A percentile compares a stretch with the other conserved stretches of the same genome.
Evolutionary conservation across 2,329 filamentous ascomycete genomes (phyloP).

Genomic region (Fonsecaea pedrosoi): DNA sequence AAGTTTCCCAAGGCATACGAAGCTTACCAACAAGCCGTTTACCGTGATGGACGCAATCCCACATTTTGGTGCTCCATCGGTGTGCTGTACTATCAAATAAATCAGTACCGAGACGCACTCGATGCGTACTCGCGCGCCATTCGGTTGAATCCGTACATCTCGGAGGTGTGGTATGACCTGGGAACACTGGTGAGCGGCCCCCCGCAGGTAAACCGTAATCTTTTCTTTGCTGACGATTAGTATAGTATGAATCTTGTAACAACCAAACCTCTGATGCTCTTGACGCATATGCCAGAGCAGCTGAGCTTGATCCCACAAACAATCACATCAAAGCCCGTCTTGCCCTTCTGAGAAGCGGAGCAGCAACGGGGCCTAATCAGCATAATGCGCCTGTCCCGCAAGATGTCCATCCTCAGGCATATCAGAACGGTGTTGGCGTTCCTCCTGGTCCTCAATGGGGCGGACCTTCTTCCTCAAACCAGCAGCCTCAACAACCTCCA

Average conservation of each 20-base stretch:
- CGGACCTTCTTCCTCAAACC: constrained; percentile 63
- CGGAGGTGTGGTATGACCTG: constrained; percentile 98
- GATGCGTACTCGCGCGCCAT: constrained; percentile 98
- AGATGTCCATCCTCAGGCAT: constrained; percentile 94
- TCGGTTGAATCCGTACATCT: constrained; percentile 95
- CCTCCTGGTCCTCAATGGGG: constrained; percentile 91
- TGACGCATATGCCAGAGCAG: constrained; percentile 92
- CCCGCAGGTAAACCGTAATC: neutral
- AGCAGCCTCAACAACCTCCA: constrained; percentile 50
- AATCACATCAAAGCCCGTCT: constrained; percentile 95
- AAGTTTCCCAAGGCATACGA: constrained; percentile 99
- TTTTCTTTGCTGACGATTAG: constrained; percentile 43
- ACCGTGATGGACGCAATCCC: constrained; percentile 94
- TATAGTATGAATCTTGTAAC: constrained; percentile 95
- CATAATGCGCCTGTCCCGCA: constrained; percentile 85
- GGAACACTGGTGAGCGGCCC: constrained; percentile 79
- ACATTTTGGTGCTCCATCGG: constrained; percentile 99
- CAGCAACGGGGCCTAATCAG: constrained; percentile 74
- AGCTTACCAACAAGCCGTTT: constrained; percentile 97
- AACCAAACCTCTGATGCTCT: constrained; percentile 97
- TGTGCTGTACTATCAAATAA: constrained; percentile 99
- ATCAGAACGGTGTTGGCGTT: constrained; percentile 82
- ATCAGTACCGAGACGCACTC: constrained; percentile 96
- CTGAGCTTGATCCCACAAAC: constrained; percentile 90
- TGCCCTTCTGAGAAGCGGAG: constrained; percentile 83